Percentiles rank a stretch among this genome's conserved stretches.
Evolutionary conservation across 2,329 filamentous ascomycete genomes (phyloP).

Genomic region (Aspergillus spinulosporus): DNA sequence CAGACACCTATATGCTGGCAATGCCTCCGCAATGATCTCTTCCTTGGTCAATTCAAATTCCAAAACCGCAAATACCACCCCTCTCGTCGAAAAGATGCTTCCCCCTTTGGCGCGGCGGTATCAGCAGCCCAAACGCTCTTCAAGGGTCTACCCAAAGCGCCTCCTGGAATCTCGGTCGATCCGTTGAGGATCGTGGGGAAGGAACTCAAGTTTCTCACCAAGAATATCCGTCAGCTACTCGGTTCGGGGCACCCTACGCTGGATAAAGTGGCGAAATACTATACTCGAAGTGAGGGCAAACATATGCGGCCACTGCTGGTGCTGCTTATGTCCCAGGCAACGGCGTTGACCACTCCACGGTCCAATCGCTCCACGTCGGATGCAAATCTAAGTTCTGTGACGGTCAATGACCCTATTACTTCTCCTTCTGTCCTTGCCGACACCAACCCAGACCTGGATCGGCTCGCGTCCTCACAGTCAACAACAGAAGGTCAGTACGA

Average conservation of each 20-base stretch:
- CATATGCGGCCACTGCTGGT: conserved; percentile 93
- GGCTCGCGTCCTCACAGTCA: conserved; percentile 52
- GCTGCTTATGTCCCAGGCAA: conserved; percentile 92
- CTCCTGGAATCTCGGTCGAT: conserved; percentile 70
- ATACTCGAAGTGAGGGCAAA: conserved; percentile 94
- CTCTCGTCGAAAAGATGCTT: conserved; percentile 40
- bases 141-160: conserved; percentile 44
- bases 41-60: conserved; percentile 24
- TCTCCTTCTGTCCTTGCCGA: conserved; percentile 69
- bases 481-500: conserved; percentile 38
- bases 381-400: conserved; percentile 25
- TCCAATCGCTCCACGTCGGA: conserved; percentile 43
- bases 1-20: conserved; percentile 40
- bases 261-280: conserved; percentile 96
- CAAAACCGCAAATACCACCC: conserved; percentile 43
- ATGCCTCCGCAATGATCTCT: conserved; percentile 42
- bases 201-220: conserved; percentile 93
- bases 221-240: conserved; percentile 88
- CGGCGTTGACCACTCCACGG: conserved; percentile 73
- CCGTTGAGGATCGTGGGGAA: conserved; percentile 88
- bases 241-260: conserved; percentile 92
- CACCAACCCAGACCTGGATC: conserved; percentile 69
- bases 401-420: conserved; percentile 63
- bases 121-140: conserved; percentile 55
- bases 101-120: conserved; percentile 47